A percentile compares a stretch with the other conserved stretches of the same genome.
These are phyloP conservation scores for Wickerhamiella slavikovae DNA, from an alignment of 805 yeast genomes.

Conservation along the genomic window DNA sequence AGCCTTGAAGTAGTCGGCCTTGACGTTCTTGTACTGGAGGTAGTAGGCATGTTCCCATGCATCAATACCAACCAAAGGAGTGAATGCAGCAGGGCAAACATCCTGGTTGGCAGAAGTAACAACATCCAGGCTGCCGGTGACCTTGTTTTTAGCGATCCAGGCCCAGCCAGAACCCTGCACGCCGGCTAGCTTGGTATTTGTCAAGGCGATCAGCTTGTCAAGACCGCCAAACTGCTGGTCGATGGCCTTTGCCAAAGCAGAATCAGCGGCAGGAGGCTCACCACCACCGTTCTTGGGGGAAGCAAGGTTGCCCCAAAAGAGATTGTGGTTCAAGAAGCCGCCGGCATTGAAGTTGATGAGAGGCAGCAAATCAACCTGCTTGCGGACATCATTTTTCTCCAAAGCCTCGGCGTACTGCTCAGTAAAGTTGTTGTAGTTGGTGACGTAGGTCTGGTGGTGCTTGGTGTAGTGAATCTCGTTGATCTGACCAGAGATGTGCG, in stretches of 20 bases:
- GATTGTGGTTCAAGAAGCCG: conserved; percentile 67
- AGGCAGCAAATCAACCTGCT: conserved; percentile 41
- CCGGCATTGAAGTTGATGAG: conserved; percentile 82
- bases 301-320: conserved; percentile 77
- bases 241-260: conserved; percentile 40
- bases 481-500: conserved; percentile 67
- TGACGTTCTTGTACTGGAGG: conserved; percentile 79
- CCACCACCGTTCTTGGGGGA: conserved; percentile 68
- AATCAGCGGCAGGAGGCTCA: conserved; percentile 29
- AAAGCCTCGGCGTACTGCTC: conserved; percentile 55
- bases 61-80: conserved; percentile 73
- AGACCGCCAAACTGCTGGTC: conserved; percentile 46
- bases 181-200: conserved; percentile 61
- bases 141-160: conserved; percentile 64
- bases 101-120: conserved; percentile 76
- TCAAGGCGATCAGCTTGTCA: conserved; percentile 40
- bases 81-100: conserved; percentile 47
- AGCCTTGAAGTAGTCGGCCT: conserved; percentile 80
- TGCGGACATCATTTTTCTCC: conserved; percentile 34
- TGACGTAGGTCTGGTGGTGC: conserved; percentile 85
- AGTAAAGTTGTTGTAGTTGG: conserved; percentile 57
- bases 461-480: conserved; percentile 70
- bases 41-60: conserved; percentile 97
- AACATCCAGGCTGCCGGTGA: conserved; percentile 48
- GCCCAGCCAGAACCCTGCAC: conserved; percentile 96